These are phyloP conservation scores for Fusarium denticulatum DNA, from an alignment of 2,329 filamentous ascomycete genomes.

Conservation along the genomic window DNA sequence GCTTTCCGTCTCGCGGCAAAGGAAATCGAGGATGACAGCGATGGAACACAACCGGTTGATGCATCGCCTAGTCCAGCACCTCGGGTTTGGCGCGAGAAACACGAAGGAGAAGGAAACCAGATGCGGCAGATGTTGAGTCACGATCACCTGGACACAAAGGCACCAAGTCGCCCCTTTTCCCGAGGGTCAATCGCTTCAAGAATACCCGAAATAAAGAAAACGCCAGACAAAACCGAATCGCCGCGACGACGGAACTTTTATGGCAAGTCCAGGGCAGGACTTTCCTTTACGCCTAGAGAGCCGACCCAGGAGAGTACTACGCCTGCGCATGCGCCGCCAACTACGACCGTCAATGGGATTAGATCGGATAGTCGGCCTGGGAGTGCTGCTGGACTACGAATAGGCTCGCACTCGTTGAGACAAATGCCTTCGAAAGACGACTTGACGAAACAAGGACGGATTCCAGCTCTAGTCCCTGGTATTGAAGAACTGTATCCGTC, in stretches of 20 bases:
- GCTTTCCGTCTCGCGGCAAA: slow-evolving; percentile 51
- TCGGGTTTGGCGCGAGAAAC: slow-evolving; percentile 53
- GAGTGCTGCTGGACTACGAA: slow-evolving; percentile 11
- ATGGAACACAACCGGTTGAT: slow-evolving; percentile 47
- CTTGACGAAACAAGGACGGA: slow-evolving; percentile 42
- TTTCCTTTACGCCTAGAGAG: slow-evolving; percentile 36
- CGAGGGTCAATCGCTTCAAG: slow-evolving; percentile 39
- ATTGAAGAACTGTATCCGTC: slow-evolving; percentile 52
- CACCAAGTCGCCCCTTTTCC: slow-evolving; percentile 36
- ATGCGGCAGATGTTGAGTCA: slow-evolving; percentile 43
- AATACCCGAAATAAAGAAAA: slow-evolving; percentile 27
- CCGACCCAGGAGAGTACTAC: slow-evolving; percentile 13
- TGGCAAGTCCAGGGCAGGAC: slow-evolving; percentile 38
- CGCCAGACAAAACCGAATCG: slow-evolving; percentile 33
- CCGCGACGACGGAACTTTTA: slow-evolving; percentile 37
- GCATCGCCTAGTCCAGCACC: slow-evolving; percentile 64
- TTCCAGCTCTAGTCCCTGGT: slow-evolving; percentile 53
- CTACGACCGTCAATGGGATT: slow-evolving; percentile 10
- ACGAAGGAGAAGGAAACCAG: slow-evolving; percentile 46
- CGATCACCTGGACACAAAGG: slow-evolving; percentile 47
- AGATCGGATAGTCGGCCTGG: slow-evolving; percentile 9
- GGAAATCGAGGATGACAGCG: slow-evolving; percentile 43
- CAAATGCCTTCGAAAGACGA: slow-evolving; percentile 40
- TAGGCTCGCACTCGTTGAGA: slow-evolving; percentile 22
- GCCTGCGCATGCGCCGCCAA: neutral